A percentile compares a stretch with the other conserved stretches of the same genome.
Conservation (phyloP, 1,284 basidiomycete species). For the Mycosarcoma maydis region DNA sequence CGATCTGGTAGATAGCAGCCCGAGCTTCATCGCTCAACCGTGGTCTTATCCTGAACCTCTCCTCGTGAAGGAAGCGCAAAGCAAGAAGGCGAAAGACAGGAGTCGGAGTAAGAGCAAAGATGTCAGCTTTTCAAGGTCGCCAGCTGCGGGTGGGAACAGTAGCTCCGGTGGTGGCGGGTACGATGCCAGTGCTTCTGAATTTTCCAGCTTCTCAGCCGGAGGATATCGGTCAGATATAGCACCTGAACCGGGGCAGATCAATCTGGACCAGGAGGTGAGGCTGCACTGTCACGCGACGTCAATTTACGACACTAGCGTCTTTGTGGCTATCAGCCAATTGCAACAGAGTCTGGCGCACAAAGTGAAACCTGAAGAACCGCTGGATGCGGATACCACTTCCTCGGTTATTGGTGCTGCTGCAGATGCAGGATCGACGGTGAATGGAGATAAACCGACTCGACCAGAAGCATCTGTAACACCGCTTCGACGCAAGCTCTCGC, state of each 20-base stretch:
- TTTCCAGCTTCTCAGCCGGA: conserved; percentile 47
- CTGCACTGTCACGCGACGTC: conserved; percentile 82
- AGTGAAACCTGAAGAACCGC: conserved; percentile 78
- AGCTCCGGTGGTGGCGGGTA: conserved; percentile 42
- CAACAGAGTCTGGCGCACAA: conserved; percentile 71
- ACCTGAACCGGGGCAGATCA: conserved; percentile 44
- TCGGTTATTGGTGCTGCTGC: conserved; percentile 2
- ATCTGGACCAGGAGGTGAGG: conserved; percentile 61
- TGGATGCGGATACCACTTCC: conserved; percentile 70
- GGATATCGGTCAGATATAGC: conserved; percentile 34
- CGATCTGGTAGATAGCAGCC: conserved; percentile 57
- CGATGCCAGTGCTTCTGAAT: conserved; percentile 47
- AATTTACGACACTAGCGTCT: conserved; percentile 86
- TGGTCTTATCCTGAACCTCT: conserved; percentile 44
- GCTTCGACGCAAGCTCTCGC: conserved; percentile 23
- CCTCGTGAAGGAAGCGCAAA: conserved; percentile 8
- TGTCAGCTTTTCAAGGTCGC: conserved; percentile 33
- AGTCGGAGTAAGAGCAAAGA: conserved; percentile 46
- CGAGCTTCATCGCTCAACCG: conserved; percentile 46
- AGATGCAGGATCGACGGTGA: conserved; percentile 1
- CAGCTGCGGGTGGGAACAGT: conserved; percentile 28
- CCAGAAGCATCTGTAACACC: conserved; percentile 19
- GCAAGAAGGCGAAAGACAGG: conserved; percentile 21
- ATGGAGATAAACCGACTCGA: conserved; percentile 15
- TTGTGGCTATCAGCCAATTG: conserved; percentile 83